Percentiles rank a stretch among this genome's conserved stretches.
phyloP scores from a whole-genome alignment of 1,139 yeast species.

The Taphrina betulina region DNA sequence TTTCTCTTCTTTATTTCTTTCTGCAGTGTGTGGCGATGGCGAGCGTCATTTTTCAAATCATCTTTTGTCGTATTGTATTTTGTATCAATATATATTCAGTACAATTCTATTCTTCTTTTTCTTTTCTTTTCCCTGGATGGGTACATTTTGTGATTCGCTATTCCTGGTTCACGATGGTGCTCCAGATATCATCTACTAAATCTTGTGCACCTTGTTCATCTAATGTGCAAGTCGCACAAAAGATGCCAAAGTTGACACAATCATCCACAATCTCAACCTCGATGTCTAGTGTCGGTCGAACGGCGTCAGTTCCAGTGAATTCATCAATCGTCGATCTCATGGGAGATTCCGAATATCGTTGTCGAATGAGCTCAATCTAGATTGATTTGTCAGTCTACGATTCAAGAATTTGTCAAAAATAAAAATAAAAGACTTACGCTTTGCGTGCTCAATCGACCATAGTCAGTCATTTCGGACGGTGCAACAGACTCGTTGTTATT shows the following conservation, averaged over 20 bases:
- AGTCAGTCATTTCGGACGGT: neutral
- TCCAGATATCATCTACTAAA: constrained; percentile 6
- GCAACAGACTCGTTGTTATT: neutral
- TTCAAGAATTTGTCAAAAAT: too few species aligned
- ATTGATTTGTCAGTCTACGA: neutral
- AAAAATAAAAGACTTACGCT: neutral
- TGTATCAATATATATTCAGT: too few species aligned
- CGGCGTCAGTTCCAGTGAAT: neutral
- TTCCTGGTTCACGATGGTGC: too few species aligned
- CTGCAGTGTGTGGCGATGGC: too few species aligned
- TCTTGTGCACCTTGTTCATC: neutral
- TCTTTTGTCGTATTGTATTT: too few species aligned
- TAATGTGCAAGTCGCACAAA: constrained; percentile 12
- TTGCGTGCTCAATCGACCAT: neutral
- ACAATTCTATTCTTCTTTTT: too few species aligned
- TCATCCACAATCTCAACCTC: constrained; percentile 38
- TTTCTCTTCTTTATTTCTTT: too few species aligned
- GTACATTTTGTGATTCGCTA: too few species aligned
- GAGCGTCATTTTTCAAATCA: too few species aligned
- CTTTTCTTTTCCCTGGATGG: too few species aligned
- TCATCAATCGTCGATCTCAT: constrained; percentile 1
- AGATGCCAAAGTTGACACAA: constrained; percentile 37
- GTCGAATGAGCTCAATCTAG: neutral
- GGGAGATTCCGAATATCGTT: constrained; percentile 6
- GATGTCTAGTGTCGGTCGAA: constrained; percentile 32